Evolutionary conservation across 805 yeast species (phyloP).

Genomic region (Cyberlindnera sargentensis): DNA sequence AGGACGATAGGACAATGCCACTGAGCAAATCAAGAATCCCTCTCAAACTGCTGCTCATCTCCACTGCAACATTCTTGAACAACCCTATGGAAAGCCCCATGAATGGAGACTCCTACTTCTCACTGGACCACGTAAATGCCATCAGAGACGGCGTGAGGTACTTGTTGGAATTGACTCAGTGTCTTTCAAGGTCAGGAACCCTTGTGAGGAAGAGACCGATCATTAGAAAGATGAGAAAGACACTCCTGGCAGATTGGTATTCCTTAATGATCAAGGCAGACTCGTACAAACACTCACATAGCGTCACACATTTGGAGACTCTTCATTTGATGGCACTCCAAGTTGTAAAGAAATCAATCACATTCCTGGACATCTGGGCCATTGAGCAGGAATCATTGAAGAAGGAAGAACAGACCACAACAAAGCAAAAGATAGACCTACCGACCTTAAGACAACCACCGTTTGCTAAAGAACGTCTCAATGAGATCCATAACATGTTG

Average conservation of each 20-base stretch:
- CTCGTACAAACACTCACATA: conserved; percentile 60
- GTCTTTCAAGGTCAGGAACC: conserved; percentile 67
- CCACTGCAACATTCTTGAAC: conserved; percentile 59
- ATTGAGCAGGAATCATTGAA: conserved; percentile 44
- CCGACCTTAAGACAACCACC: conserved; percentile 51
- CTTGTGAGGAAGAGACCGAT: conserved; percentile 57
- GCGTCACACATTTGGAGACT: conserved; percentile 49
- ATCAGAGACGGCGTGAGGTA: conserved; percentile 68
- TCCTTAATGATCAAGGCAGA: conserved; percentile 70
- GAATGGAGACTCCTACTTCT: conserved; percentile 23
- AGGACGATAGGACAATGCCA: conserved; percentile 36
- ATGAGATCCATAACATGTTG: conserved; percentile 55
- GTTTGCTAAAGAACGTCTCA: conserved; percentile 50
- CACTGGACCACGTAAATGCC: conserved; percentile 39
- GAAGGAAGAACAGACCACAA: conserved; percentile 8
- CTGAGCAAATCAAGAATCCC: conserved; percentile 43
- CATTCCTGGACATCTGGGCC: conserved; percentile 68
- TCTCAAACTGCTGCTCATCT: conserved; percentile 45
- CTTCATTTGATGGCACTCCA: conserved; percentile 59
- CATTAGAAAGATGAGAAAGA: conserved; percentile 59
- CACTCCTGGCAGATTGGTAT: conserved; percentile 74
- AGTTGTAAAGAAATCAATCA: conserved; percentile 56
- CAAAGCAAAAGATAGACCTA: conserved; percentile 19
- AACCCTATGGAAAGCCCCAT: conserved; percentile 49
- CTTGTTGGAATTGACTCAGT: conserved; percentile 58